Evolutionary conservation across 1,284 basidiomycete genomes (phyloP).

Genomic region (Thelephora terrestris): DNA sequence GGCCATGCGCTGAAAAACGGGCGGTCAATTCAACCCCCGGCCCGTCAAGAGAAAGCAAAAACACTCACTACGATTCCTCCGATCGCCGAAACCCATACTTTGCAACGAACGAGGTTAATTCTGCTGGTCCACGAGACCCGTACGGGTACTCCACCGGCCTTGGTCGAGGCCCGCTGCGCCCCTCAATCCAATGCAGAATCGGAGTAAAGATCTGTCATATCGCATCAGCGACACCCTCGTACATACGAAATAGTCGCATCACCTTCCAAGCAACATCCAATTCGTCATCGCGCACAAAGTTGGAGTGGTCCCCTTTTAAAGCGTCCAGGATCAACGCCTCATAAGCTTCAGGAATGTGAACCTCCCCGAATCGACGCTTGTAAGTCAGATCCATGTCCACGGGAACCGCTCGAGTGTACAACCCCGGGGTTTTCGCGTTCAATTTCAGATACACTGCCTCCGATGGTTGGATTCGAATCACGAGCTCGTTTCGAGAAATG

Average conservation of each 20-base stretch:
- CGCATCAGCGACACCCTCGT: neutral
- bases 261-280: constrained; percentile 95
- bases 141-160: constrained; percentile 77
- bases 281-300: constrained; percentile 93
- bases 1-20: constrained; percentile 35
- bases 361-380: constrained; percentile 84
- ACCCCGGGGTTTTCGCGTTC: constrained; percentile 88
- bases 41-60: constrained; percentile 2
- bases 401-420: constrained; percentile 81
- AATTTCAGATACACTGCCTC: constrained; percentile 94
- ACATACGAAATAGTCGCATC: constrained; percentile 12
- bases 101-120: constrained; percentile 66
- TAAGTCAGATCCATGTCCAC: constrained; percentile 97
- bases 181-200: constrained; percentile 91
- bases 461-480: constrained; percentile 89
- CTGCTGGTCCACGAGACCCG: constrained; percentile 86
- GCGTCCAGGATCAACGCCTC: constrained; percentile 88
- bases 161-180: constrained; percentile 50
- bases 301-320: constrained; percentile 81
- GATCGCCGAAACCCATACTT: constrained; percentile 75
- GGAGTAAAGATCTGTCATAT: constrained; percentile 79
- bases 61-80: constrained; percentile 62
- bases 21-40: neutral
- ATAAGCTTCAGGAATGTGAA: constrained; percentile 90
- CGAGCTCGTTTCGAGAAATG: constrained; percentile 90